Conservation (phyloP, 2,329 filamentous ascomycete species). For the Colletotrichum nymphaeae region DNA sequence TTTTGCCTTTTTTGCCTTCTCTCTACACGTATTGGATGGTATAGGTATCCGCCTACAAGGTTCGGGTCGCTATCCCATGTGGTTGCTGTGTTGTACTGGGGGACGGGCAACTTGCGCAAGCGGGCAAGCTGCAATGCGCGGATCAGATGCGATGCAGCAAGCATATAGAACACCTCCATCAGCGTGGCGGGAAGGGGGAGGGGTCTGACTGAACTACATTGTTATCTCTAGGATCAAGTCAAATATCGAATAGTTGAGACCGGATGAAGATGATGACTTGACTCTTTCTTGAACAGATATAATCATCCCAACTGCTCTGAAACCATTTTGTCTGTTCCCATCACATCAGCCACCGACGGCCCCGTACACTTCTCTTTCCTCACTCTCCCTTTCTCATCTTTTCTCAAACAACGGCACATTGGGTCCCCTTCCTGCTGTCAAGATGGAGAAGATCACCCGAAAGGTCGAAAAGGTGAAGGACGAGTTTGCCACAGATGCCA, state of each 20-base stretch:
- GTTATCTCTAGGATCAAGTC: conserved; percentile 9
- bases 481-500: conserved; percentile 45
- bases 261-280: conserved; percentile 8
- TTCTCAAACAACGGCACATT: background rate
- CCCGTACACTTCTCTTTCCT: background rate
- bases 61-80: background rate
- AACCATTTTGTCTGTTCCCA: conserved; percentile 22
- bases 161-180: conserved; percentile 31
- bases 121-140: conserved; percentile 15
- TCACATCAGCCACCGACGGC: background rate
- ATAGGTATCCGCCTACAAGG: background rate
- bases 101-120: conserved; percentile 19
- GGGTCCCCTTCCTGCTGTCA: background rate
- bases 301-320: conserved; percentile 29
- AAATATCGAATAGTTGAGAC: background rate
- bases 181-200: background rate
- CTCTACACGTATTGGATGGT: background rate
- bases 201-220: background rate
- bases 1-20: too few relatives aligned
- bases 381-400: background rate
- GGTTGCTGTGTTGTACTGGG: conserved; percentile 5
- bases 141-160: conserved; percentile 26
- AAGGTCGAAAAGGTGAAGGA: conserved; percentile 16
- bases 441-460: conserved; percentile 18
- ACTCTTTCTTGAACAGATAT: background rate